These are phyloP conservation scores for Paspalum notatum DNA, from an alignment of 176 grass and related monocot genomes.

Conservation along the genomic window DNA sequence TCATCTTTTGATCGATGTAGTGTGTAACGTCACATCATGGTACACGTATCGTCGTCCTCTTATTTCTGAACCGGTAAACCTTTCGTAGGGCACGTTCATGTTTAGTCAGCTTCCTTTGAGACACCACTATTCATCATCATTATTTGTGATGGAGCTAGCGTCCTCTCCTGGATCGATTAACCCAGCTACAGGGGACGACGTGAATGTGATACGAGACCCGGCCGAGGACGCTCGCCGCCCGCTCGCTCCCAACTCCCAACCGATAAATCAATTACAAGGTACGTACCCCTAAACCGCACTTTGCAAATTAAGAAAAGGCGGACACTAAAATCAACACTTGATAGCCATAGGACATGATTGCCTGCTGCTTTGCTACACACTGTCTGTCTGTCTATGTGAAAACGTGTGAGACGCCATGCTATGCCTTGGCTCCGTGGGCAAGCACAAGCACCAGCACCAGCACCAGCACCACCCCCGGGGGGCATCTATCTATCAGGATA, in stretches of 20 bases:
- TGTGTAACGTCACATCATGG: neutral
- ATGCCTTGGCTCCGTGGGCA: neutral
- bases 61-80: neutral
- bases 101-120: neutral
- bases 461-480: no score
- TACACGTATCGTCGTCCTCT: neutral
- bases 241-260: neutral
- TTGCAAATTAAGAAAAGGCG: no score
- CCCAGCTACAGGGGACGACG: neutral
- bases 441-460: no score
- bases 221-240: no score
- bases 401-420: no score
- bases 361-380: neutral
- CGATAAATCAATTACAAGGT: neutral
- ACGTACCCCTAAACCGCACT: neutral
- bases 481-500: slow-evolving; percentile 9
- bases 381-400: no score
- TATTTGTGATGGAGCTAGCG: neutral
- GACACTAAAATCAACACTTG: neutral
- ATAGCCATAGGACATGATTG: neutral
- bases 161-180: neutral
- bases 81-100: neutral
- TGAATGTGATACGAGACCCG: neutral
- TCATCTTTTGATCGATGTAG: neutral
- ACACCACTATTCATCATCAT: neutral